Evolutionary conservation across 2,329 filamentous ascomycete genomes (phyloP).

Genomic region (Ceratocystis destructans): DNA sequence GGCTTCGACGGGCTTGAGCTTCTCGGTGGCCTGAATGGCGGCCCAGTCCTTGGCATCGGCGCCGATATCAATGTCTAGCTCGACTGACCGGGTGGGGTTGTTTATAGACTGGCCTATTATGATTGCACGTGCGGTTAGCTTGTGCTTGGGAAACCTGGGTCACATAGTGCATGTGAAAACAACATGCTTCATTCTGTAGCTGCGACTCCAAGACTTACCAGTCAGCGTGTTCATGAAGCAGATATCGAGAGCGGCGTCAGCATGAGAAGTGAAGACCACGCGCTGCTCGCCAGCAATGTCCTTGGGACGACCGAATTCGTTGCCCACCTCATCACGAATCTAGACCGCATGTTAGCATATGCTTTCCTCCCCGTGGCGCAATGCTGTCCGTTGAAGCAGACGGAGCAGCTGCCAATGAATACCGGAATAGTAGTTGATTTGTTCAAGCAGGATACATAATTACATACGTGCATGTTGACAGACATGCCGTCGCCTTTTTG

Average conservation of each 20-base stretch:
- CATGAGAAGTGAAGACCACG: constrained; percentile 85
- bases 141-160: neutral
- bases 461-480: constrained; percentile 79
- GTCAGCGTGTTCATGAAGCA: constrained; percentile 82
- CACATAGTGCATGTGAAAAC: neutral
- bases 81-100: constrained; percentile 54
- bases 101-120: constrained; percentile 25
- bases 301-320: constrained; percentile 85
- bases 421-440: neutral
- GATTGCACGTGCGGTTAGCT: neutral
- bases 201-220: constrained; percentile 35
- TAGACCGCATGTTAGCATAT: constrained; percentile 29
- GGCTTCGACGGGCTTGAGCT: constrained; percentile 92
- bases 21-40: constrained; percentile 88
- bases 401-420: neutral
- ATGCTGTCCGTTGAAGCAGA: neutral
- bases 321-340: constrained; percentile 91
- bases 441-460: neutral
- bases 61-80: constrained; percentile 91
- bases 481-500: constrained; percentile 78
- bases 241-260: constrained; percentile 86
- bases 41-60: constrained; percentile 98
- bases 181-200: too few species aligned
- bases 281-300: constrained; percentile 85
- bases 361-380: neutral